Base-by-base conservation (phyloP, 352 stramenopile species). In the Phytophthora cryptogea region DNA sequence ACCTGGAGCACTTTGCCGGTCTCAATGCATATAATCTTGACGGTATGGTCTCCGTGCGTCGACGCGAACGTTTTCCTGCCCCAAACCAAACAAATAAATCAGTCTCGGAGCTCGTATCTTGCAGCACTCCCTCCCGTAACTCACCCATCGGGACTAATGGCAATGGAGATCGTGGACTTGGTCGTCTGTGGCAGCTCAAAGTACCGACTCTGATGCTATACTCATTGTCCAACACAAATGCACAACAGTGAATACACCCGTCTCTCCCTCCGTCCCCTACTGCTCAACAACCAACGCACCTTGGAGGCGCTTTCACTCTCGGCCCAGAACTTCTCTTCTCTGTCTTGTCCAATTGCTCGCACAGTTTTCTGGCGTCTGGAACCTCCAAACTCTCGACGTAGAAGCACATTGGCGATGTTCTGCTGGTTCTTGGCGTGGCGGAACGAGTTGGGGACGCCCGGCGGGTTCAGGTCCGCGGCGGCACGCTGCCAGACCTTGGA, bases 41-140 rank as follows among this genome's bases (percentile, higher is more conserved):
- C 93, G 4, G 96, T 98, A 71, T 99, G 97, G 73, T 99, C 97
- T 33, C 97, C 97, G 66, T 99, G 97, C 0, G 97, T 99, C 3
- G 94, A 98, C 26, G 97, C 97, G 75, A 99, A 97, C 8, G 80
- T 92, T 78, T 92, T 92, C 43, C 86, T 94, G 54, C 30, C 55
- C 11, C 30, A 41, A 39, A 33, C 5, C 2, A 41, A 48, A 27
- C 1, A 40, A 16, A 17, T 46, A 35, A 46, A 32, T 37, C 46
- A 64, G 44, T 52, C 35, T 40, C 46, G 20, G 20, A 23, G 2
- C 39, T 4, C 8, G 13, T 43, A 26, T 20, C 39, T 1, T 16
- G 35, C 14, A 9, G 5, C n/a, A 10, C 32, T 13, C 51, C 17
- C 40, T 35, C 36, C 33, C 32, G 41, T 13, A 51, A 61, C 58